Evolutionary conservation across 169 alveolate species (phyloP).

Genomic region (Eimeria brunetti): DNA sequence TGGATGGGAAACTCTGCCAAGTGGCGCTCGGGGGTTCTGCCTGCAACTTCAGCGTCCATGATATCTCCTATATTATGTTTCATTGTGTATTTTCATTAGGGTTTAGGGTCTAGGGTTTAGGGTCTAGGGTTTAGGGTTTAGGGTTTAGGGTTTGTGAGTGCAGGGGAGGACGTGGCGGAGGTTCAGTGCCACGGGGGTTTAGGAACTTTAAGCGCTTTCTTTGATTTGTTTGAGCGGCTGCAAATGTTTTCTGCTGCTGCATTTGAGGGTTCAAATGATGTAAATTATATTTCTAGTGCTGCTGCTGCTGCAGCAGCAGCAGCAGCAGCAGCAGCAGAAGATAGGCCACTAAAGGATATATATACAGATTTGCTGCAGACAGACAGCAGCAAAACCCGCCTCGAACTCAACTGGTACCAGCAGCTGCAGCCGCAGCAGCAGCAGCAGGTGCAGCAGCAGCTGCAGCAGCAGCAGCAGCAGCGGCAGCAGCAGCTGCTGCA

Average conservation of each 20-base stretch:
- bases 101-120: neutral
- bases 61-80: neutral
- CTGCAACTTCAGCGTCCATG: neutral
- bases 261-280: too few species aligned
- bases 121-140: constrained; percentile 44
- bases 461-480: constrained; percentile 21
- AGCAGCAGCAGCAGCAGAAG: neutral
- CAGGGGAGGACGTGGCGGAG: constrained; percentile 75
- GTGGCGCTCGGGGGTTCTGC: neutral
- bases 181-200: constrained; percentile 72
- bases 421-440: neutral
- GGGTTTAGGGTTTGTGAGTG: constrained; percentile 8
- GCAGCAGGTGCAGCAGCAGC: constrained; percentile 2
- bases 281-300: too few species aligned
- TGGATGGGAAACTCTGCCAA: neutral
- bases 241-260: neutral
- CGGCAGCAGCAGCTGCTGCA: neutral
- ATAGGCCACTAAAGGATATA: neutral
- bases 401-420: neutral
- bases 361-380: neutral
- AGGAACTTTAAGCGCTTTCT: constrained; percentile 5
- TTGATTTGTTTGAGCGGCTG: constrained; percentile 2
- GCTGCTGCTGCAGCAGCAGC: too few species aligned
- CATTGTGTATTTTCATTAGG: neutral
- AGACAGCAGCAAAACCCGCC: neutral